A percentile compares a stretch with the other conserved stretches of the same genome.
Conservation (phyloP, 2,329 filamentous ascomycete species). For the Alternaria solani region DNA sequence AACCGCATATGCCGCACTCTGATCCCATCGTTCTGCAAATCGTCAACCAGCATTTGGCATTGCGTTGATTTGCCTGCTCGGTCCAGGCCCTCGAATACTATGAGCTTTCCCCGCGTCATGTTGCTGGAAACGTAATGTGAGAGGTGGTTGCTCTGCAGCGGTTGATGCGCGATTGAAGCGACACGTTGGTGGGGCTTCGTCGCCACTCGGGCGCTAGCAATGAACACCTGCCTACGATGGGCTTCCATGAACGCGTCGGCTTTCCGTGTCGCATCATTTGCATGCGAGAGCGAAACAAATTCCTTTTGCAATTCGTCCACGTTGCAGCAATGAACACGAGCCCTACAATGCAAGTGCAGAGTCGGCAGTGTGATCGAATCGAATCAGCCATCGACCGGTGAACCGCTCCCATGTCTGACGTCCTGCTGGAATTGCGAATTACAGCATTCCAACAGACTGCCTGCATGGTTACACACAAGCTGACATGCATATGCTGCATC, state of each 20-base stretch:
- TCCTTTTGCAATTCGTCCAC: background rate
- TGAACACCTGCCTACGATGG: too few species aligned
- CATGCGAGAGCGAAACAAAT: too few species aligned
- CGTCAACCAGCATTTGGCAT: slow-evolving; percentile 71
- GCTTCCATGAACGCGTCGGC: background rate
- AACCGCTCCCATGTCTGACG: background rate
- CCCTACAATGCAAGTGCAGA: background rate
- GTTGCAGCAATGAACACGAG: background rate
- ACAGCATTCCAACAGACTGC: background rate
- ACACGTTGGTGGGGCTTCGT: slow-evolving; percentile 8
- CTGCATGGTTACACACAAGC: background rate
- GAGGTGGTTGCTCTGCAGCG: background rate
- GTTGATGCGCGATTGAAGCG: slow-evolving; percentile 4
- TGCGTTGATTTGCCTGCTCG: slow-evolving; percentile 93
- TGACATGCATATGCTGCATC: background rate
- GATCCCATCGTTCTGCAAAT: slow-evolving; percentile 60
- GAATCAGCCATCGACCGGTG: background rate
- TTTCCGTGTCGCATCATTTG: background rate
- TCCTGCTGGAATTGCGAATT: background rate
- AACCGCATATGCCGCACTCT: slow-evolving; percentile 69
- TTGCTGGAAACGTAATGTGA: background rate
- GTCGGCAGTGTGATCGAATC: background rate
- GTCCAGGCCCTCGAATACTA: slow-evolving; percentile 89
- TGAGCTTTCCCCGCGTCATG: slow-evolving; percentile 71
- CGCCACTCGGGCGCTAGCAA: background rate